Evolutionary conservation across 495 filamentous ascomycete genomes (phyloP).

Genomic region (Neurospora hispaniola): DNA sequence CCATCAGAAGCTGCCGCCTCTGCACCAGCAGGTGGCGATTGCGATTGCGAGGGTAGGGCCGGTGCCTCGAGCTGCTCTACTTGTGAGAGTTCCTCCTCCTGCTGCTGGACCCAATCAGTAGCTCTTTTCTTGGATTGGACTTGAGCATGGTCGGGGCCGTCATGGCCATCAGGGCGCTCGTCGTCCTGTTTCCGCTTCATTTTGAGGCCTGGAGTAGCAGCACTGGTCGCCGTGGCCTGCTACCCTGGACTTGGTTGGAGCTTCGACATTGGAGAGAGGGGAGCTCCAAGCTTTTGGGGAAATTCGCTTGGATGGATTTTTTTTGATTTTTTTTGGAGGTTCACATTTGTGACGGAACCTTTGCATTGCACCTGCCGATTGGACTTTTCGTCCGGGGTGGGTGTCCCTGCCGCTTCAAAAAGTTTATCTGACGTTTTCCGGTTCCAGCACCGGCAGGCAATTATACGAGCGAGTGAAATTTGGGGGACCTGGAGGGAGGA

Average conservation of each 20-base stretch:
- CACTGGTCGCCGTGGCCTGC: background rate
- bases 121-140: slow-evolving; percentile 3
- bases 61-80: background rate
- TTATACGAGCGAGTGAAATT: background rate
- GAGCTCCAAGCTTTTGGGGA: background rate
- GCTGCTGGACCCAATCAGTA: background rate
- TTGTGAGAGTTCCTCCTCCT: background rate
- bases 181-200: slow-evolving; percentile 9
- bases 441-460: background rate
- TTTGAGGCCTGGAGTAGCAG: background rate
- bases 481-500: background rate
- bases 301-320: background rate
- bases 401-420: background rate
- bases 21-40: background rate
- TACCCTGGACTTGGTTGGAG: background rate
- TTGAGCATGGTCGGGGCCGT: background rate
- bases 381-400: background rate
- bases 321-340: background rate
- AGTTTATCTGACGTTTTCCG: background rate
- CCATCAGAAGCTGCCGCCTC: background rate
- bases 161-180: background rate
- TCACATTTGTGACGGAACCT: background rate
- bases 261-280: background rate
- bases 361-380: background rate
- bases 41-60: background rate